Conservation (phyloP, 192 early-diverging fungal species). For the Gaertneriomyces semiglobifer region DNA sequence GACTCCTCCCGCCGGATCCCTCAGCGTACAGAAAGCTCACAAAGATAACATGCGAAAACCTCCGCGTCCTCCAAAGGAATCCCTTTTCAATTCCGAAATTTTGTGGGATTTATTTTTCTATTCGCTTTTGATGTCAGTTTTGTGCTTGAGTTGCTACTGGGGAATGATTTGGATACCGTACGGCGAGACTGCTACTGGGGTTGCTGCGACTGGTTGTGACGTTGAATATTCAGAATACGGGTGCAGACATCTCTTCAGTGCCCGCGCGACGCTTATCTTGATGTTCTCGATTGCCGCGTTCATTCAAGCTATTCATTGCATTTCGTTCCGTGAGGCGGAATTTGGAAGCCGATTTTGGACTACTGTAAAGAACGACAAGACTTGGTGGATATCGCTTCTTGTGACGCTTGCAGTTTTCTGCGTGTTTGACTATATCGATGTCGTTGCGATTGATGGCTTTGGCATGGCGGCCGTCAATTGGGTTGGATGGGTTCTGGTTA, state of each 20-base stretch:
- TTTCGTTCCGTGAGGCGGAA: constrained; percentile 6
- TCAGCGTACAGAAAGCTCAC: constrained; percentile 62
- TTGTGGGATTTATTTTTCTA: constrained; percentile 66
- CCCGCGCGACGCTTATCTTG: not conserved
- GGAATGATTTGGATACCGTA: too few species aligned
- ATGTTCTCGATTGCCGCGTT: not conserved
- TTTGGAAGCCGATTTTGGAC: not conserved
- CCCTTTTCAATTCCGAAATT: constrained; percentile 66
- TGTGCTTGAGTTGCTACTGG: constrained; percentile 54
- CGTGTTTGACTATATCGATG: not conserved
- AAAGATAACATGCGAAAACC: constrained; percentile 69
- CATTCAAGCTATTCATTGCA: constrained; percentile 9
- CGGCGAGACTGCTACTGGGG: not conserved
- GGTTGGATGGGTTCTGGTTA: constrained; percentile 7
- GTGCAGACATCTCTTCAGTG: not conserved
- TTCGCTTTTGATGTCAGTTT: constrained; percentile 58
- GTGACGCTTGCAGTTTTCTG: too few species aligned
- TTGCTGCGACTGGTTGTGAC: constrained; percentile 6
- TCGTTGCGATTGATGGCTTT: not conserved
- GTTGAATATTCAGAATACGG: not conserved
- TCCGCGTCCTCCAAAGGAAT: constrained; percentile 60
- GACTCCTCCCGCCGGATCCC: constrained; percentile 73
- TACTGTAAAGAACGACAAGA: not conserved
- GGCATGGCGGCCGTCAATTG: not conserved
- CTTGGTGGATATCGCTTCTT: not conserved